These are phyloP conservation scores for Xylariaceae sp. DNA, from an alignment of 2,329 filamentous ascomycete genomes.

Conservation along the genomic window DNA sequence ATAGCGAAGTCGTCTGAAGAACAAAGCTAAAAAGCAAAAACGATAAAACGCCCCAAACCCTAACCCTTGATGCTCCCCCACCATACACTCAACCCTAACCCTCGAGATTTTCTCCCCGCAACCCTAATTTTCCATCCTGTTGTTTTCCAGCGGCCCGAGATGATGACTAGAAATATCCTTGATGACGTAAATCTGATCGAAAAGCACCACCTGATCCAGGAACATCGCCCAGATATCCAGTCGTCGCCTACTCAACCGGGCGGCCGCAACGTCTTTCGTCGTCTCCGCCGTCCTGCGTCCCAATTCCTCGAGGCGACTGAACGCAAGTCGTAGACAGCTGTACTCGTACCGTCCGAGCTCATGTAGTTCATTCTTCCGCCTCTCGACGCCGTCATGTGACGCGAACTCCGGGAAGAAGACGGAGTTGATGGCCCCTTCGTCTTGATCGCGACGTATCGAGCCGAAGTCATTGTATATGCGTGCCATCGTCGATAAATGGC, in stretches of 20 bases:
- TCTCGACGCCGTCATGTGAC: slow-evolving; percentile 2
- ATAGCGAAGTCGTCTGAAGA: no score
- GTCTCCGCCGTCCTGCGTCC: slow-evolving; percentile 1
- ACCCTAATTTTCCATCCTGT: not conserved
- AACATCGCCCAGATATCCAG: slow-evolving; percentile 25
- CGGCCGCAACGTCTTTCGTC: slow-evolving; percentile 9
- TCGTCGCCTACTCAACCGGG: slow-evolving; percentile 12
- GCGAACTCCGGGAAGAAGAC: slow-evolving; percentile 32
- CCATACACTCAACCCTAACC: no score
- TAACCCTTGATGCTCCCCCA: no score
- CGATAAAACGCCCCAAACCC: no score
- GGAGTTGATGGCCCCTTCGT: slow-evolving; percentile 32
- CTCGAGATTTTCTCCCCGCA: no score
- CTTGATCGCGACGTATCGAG: slow-evolving; percentile 26
- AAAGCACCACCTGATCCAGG: slow-evolving; percentile 32
- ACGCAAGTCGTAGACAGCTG: slow-evolving; percentile 16
- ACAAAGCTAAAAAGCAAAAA: no score
- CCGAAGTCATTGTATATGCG: slow-evolving; percentile 35
- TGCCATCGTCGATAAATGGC: slow-evolving; percentile 27
- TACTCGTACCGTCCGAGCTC: slow-evolving; percentile 30
- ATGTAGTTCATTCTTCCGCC: slow-evolving; percentile 12
- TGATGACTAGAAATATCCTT: slow-evolving; percentile 25
- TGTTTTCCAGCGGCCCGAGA: slow-evolving; percentile 11
- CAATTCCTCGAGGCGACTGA: slow-evolving; percentile 13
- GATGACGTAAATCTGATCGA: slow-evolving; percentile 34